Evolutionary conservation across 768 basidiomycete species (phyloP), one percentile per base, ranked within the genome.

Genomic region (Holtermannia corniformis): DNA sequence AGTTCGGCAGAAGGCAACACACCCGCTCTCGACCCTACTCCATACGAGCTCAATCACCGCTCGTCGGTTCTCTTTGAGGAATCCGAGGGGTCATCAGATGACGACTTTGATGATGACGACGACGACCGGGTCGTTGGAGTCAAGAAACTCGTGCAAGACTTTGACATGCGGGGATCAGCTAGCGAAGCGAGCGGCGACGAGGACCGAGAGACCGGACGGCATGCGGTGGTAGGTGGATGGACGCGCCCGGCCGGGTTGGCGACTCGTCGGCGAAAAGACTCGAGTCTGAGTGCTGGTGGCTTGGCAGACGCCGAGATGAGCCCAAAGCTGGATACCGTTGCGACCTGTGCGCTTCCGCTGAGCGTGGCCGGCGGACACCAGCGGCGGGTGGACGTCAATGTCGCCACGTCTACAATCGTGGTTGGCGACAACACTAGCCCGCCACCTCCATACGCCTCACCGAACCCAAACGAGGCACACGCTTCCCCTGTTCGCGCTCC

Each of bases 21-120:
- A 37, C 10, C 7, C 16, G 32, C 32, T 37, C 32, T 37, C 47
- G 41, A 5, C 21, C 16, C 11, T 10, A 32, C 5, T 37, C 25
- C 16, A 13, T 50, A 59, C n/a, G 54, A 47, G 28, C 44, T 51
- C 1, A 49, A 50, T 20, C 51, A 40, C 5, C 44, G 46, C 13
- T 48, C 51, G 4, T 63, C 61, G 2, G 49, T 62, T 10, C 48
- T 68, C 3, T 13, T 68, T 41, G 66, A 68, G 48, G 63, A 63
- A 32, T 59, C 62, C 22, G 65, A 67, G 28, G 14, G 42, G 4
- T 25, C 46, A 5, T 52, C 51, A 19, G 51, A 53, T n/a, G 19
- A 21, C 13, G 55, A 54, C 27, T 49, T 53, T 22, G 59, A 56
- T 21, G 48, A 44, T 4, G 24, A 43, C 3, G 42, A 44, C 3